Percentiles rank a stretch among this genome's conserved stretches.
These are phyloP conservation scores for Penicillium sclerotigenum DNA, from an alignment of 2,329 filamentous ascomycete species.

Conservation along the genomic window DNA sequence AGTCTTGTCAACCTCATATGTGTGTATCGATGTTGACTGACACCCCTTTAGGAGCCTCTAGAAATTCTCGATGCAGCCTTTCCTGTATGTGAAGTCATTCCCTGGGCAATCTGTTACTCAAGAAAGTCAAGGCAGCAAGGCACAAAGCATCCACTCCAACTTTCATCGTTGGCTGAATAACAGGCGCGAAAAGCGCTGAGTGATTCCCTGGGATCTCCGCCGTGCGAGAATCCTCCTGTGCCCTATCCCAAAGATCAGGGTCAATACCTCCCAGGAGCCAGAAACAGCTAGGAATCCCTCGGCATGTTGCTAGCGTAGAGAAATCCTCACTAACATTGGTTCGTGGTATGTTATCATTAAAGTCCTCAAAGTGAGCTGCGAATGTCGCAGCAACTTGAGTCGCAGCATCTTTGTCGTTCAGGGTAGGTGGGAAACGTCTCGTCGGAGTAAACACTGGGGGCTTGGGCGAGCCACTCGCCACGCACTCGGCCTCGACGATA, in stretches of 20 bases:
- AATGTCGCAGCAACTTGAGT: conserved; percentile 47
- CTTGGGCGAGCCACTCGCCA: conserved; percentile 50
- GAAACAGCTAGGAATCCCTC: conserved; percentile 52
- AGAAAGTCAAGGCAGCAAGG: conserved; percentile 49
- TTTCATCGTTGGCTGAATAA: conserved; percentile 57
- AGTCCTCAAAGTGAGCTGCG: conserved; percentile 46
- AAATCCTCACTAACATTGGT: conserved; percentile 57
- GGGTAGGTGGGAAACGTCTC: conserved; percentile 51
- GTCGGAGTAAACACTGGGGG: conserved; percentile 49
- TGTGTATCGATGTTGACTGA: too few species aligned
- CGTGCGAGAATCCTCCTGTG: conserved; percentile 42
- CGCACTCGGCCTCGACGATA: conserved; percentile 57
- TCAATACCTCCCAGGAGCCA: conserved; percentile 58
- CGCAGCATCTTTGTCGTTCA: conserved; percentile 51
- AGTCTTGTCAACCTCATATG: too few species aligned
- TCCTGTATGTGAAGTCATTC: too few species aligned
- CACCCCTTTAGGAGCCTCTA: too few species aligned
- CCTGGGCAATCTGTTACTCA: too few species aligned
- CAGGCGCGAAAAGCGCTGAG: conserved; percentile 57
- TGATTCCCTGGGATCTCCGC: conserved; percentile 59
- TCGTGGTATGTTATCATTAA: conserved; percentile 30
- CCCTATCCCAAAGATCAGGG: conserved; percentile 50
- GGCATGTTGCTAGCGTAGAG: conserved; percentile 51
- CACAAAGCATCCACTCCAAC: conserved; percentile 53
- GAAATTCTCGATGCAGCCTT: too few species aligned